Evolutionary conservation across 305 asterid genomes (phyloP).

Genomic region (Fraxinus floribunda): DNA sequence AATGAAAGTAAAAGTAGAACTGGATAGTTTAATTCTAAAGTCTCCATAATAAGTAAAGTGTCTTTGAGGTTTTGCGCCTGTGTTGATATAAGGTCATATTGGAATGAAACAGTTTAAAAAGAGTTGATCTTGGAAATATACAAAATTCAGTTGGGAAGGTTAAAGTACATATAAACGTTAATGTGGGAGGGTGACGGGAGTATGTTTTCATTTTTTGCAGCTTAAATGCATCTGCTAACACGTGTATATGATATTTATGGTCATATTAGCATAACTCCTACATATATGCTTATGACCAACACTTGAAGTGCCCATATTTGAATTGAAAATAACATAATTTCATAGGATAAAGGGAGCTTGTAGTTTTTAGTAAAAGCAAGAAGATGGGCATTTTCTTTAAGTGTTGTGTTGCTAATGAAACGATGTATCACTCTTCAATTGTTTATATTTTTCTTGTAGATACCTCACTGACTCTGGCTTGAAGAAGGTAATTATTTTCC

Average conservation of each 20-base stretch:
- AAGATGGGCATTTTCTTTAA: slow-evolving; percentile 64
- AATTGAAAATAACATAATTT: no score
- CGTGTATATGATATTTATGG: slow-evolving; percentile 10
- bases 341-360: no score
- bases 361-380: slow-evolving; percentile 38
- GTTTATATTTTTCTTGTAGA: no score
- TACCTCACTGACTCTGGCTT: slow-evolving; percentile 54
- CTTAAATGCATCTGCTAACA: not conserved
- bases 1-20: not conserved
- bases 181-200: no score
- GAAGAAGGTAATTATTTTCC: slow-evolving; percentile 52
- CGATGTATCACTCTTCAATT: no score
- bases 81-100: not conserved
- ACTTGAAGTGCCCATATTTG: slow-evolving; percentile 17
- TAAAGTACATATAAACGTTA: no score
- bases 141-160: no score
- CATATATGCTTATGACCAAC: slow-evolving; percentile 1
- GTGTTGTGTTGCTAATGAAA: no score
- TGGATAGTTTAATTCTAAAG: no score
- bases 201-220: not conserved
- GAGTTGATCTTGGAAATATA: no score
- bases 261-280: not conserved
- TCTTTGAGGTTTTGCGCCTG: not conserved
- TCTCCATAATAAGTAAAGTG: not conserved
- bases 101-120: not conserved